These are phyloP conservation scores for Phyllosticta paracitricarpa DNA, from an alignment of 2,329 filamentous ascomycete species.

Conservation along the genomic window DNA sequence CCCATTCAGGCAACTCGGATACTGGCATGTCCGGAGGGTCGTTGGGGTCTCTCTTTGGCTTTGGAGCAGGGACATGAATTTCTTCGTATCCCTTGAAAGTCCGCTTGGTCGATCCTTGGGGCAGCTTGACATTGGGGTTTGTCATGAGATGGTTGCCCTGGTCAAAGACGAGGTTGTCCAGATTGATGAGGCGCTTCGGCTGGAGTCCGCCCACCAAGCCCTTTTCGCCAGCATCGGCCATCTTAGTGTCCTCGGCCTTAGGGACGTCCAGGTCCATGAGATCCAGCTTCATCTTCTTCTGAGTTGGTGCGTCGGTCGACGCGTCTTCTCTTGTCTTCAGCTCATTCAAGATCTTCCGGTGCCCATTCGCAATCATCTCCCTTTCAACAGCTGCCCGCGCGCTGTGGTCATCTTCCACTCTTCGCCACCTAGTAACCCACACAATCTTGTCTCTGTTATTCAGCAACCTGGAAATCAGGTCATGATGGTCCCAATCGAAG, in stretches of 20 bases:
- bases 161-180: slow-evolving; percentile 94
- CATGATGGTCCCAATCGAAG: slow-evolving; percentile 94
- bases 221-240: slow-evolving; percentile 29
- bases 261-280: slow-evolving; percentile 81
- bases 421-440: slow-evolving; percentile 83
- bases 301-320: slow-evolving; percentile 48
- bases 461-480: slow-evolving; percentile 83
- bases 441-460: slow-evolving; percentile 89
- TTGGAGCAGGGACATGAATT: slow-evolving; percentile 90
- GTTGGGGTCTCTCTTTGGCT: slow-evolving; percentile 70
- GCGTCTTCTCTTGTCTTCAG: slow-evolving; percentile 61
- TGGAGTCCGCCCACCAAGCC: slow-evolving; percentile 69
- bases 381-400: slow-evolving; percentile 70
- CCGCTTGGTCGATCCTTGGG: slow-evolving; percentile 87
- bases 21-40: slow-evolving; percentile 71
- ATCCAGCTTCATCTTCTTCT: slow-evolving; percentile 71
- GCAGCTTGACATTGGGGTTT: slow-evolving; percentile 89
- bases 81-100: slow-evolving; percentile 98
- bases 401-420: slow-evolving; percentile 65
- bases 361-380: slow-evolving; percentile 83
- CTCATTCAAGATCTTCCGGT: slow-evolving; percentile 80
- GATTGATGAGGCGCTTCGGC: slow-evolving; percentile 77
- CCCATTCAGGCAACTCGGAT: slow-evolving; percentile 86
- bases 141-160: slow-evolving; percentile 99
- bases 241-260: slow-evolving; percentile 41